Base-by-base conservation (phyloP, 2,329 filamentous ascomycete species). In the Plenodomus biglobosus region DNA sequence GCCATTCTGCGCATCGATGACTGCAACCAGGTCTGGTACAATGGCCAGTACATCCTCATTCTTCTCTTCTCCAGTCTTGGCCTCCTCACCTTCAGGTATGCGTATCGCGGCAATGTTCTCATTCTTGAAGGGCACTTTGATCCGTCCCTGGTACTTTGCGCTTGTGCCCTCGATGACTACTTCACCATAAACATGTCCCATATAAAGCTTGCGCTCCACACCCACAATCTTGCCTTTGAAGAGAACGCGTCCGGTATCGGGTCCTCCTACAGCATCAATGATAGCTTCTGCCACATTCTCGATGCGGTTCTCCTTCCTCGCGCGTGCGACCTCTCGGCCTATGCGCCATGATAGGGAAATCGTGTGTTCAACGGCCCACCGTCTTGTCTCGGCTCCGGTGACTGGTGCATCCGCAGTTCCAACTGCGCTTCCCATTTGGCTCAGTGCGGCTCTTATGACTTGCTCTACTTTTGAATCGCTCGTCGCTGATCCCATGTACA, bases 51-150 rank as follows among this genome's bases (percentile, higher is more conserved):
- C 72, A 18, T 69, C 69, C 42, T 73, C 71, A 34, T 67, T 70
- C 35, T 62, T 64, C 40, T 71, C 66, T 40, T 70, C 60, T 1
- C 64, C 64, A 8, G 62, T 59, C 37, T 58, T 53, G 41, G 53
- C 61, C 1, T 61, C 59, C 15, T 50, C 41, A 3, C 46, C 54
- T 6, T 66, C 61, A 11, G 56, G 71, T 61, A 56, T 59, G 43
- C 46, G 69, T 50, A 57, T 68, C 50, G 81, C 85, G n/a, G 80
- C 80, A 38, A 88, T 85, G 59, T 88, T 88, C 62, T 89, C 85
- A 66, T 88, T 88, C 71, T 87, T 87, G 74, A 88, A 88, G 0
- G 85, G 85, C 40, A 88, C 84, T 62, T 81, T 85, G 62, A 87
- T 70, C 22, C 65, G 71, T 0, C 82, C 82, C 6, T 57, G 24